phyloP scores from a whole-genome alignment of 1,139 yeast species.

The Pichia sp. region DNA sequence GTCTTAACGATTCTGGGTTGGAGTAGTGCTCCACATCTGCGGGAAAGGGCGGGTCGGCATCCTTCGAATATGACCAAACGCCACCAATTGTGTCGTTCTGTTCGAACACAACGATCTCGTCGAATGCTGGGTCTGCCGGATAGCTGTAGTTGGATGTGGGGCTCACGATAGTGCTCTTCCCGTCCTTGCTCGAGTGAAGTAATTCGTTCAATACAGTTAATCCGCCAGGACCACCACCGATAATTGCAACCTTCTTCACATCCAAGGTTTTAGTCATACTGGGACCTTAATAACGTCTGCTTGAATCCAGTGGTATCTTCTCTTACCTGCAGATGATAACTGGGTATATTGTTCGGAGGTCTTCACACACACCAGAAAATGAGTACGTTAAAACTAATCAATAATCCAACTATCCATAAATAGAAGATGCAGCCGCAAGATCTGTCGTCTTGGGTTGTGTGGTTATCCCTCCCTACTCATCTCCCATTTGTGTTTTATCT shows the following conservation, averaged over 20 bases:
- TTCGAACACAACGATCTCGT: conserved; percentile 36
- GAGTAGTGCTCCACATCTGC: conserved; percentile 13
- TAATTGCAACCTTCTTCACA: conserved; percentile 32
- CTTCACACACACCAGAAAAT: too few species aligned
- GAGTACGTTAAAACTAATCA: too few species aligned
- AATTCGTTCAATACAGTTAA: conserved; percentile 34
- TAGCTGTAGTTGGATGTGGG: conserved; percentile 5
- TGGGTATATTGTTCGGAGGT: too few species aligned
- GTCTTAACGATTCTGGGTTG: conserved; percentile 18
- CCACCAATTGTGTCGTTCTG: conserved; percentile 37
- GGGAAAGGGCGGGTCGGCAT: conserved; percentile 20
- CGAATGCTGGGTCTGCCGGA: conserved; percentile 26
- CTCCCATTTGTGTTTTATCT: too few species aligned
- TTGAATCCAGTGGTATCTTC: not conserved
- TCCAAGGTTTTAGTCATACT: not conserved
- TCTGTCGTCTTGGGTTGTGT: too few species aligned
- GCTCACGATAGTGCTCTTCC: conserved; percentile 28
- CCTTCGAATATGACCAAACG: conserved; percentile 32
- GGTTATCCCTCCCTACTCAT: too few species aligned
- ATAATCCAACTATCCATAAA: too few species aligned
- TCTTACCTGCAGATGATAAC: too few species aligned
- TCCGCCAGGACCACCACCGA: conserved; percentile 42
- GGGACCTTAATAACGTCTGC: not conserved
- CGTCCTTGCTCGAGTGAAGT: conserved; percentile 32
- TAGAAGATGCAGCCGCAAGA: too few species aligned